phyloP scores from a whole-genome alignment of 228 moss, liverwort and hornwort species.

The Sphagnum magellanicum region DNA sequence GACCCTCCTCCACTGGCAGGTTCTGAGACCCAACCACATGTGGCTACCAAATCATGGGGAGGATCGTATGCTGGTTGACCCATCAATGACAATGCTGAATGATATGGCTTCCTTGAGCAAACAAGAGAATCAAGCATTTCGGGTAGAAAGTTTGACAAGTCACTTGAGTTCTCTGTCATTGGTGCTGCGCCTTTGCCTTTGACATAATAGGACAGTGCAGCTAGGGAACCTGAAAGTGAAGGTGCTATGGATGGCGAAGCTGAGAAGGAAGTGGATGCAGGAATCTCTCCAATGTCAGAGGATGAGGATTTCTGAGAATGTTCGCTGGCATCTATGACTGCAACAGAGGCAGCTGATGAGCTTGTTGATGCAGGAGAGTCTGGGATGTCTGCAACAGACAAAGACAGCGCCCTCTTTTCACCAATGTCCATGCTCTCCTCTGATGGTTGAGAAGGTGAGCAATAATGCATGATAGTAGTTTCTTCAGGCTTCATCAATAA shows the following conservation, averaged over 20 bases:
- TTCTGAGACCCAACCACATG: slow-evolving; percentile 13
- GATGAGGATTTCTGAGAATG: neutral
- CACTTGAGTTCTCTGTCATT: slow-evolving; percentile 5
- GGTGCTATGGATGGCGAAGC: slow-evolving; percentile 1
- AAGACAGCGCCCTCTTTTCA: too few species aligned
- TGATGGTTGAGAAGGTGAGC: too few species aligned
- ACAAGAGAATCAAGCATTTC: slow-evolving; percentile 2
- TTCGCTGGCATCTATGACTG: neutral
- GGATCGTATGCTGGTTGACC: slow-evolving; percentile 15
- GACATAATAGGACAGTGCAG: slow-evolving; percentile 4
- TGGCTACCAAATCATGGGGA: slow-evolving; percentile 7
- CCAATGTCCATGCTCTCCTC: too few species aligned
- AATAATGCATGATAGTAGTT: too few species aligned
- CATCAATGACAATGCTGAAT: slow-evolving; percentile 18
- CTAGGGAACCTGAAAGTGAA: slow-evolving; percentile 8
- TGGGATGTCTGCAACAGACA: neutral
- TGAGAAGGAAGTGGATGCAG: neutral
- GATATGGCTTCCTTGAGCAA: slow-evolving; percentile 6
- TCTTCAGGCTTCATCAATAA: too few species aligned
- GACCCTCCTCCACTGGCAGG: neutral
- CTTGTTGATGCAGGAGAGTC: neutral
- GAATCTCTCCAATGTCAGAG: neutral
- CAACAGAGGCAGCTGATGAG: neutral
- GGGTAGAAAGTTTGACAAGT: slow-evolving; percentile 6
- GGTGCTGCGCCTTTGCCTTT: slow-evolving; percentile 6